These are phyloP conservation scores for Wickerhamiella brachini DNA, from an alignment of 805 yeast genomes.

Conservation along the genomic window DNA sequence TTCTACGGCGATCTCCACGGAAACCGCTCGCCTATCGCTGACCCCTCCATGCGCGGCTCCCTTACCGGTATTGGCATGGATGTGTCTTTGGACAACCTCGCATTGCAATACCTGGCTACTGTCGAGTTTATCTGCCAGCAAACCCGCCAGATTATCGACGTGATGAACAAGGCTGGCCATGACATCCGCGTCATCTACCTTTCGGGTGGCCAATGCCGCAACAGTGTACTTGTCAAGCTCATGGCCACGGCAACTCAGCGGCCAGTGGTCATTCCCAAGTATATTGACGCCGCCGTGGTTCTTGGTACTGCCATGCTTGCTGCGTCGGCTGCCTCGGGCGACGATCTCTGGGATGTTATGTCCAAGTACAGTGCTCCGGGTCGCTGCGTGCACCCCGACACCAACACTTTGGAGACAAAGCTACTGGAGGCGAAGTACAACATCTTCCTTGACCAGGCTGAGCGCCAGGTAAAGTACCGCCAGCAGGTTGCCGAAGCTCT, in stretches of 20 bases:
- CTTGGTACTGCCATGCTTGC: constrained; percentile 92
- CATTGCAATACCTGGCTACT: constrained; percentile 77
- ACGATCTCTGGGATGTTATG: constrained; percentile 74
- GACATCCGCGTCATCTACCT: constrained; percentile 60
- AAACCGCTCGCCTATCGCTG: constrained; percentile 95
- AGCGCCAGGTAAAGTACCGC: constrained; percentile 67
- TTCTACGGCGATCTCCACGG: constrained; percentile 96
- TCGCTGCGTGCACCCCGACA: constrained; percentile 56
- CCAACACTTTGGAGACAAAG: constrained; percentile 47
- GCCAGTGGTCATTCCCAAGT: constrained; percentile 85
- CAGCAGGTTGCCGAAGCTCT: constrained; percentile 33
- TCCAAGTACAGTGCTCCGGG: constrained; percentile 72
- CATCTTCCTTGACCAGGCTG: constrained; percentile 78
- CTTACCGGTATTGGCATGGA: constrained; percentile 93
- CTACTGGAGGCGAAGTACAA: constrained; percentile 68
- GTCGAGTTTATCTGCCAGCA: constrained; percentile 97
- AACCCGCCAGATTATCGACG: constrained; percentile 85
- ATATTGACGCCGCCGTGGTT: constrained; percentile 94
- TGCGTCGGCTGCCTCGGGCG: constrained; percentile 75
- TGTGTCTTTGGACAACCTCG: constrained; percentile 66
- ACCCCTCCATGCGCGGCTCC: constrained; percentile 82
- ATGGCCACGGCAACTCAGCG: constrained; percentile 86
- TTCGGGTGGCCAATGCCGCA: constrained; percentile 96
- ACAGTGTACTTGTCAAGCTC: constrained; percentile 74
- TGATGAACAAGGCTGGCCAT: constrained; percentile 74